Conservation (phyloP, 129 eudicot genomes). For the Dittrichia graveolens region DNA sequence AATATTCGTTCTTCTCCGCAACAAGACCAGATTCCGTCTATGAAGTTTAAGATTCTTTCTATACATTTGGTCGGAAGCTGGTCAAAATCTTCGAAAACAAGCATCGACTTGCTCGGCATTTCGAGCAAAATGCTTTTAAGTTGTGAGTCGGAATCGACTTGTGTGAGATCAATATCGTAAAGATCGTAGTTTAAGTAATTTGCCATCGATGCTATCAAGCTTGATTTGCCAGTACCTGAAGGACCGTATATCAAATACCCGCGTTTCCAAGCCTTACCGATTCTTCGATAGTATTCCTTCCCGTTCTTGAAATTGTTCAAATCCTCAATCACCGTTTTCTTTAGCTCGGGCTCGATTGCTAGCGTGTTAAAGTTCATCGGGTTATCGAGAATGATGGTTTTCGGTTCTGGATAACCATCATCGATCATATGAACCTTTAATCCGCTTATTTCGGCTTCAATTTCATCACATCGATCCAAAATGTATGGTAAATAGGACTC, state of each 20-base stretch:
- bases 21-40: slow-evolving; percentile 61
- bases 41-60: slow-evolving; percentile 40
- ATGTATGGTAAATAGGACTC: slow-evolving; percentile 45
- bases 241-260: slow-evolving; percentile 56
- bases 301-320: slow-evolving; percentile 42
- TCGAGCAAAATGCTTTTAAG: slow-evolving; percentile 40
- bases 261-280: slow-evolving; percentile 58
- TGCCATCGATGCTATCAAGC: slow-evolving; percentile 57
- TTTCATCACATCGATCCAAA: slow-evolving; percentile 26
- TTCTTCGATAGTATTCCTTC: slow-evolving; percentile 41
- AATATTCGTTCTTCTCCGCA: slow-evolving; percentile 52
- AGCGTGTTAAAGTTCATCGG: slow-evolving; percentile 61
- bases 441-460: slow-evolving; percentile 33
- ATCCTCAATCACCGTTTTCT: slow-evolving; percentile 41
- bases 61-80: slow-evolving; percentile 8
- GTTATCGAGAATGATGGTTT: slow-evolving; percentile 37
- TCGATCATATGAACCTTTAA: slow-evolving; percentile 41
- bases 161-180: slow-evolving; percentile 44
- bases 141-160: slow-evolving; percentile 35
- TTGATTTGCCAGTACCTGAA: slow-evolving; percentile 53
- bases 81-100: slow-evolving; percentile 50
- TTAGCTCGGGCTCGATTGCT: slow-evolving; percentile 46
- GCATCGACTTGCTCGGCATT: slow-evolving; percentile 45
- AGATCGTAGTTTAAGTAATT: slow-evolving; percentile 48
- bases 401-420: slow-evolving; percentile 19